phyloP scores from a whole-genome alignment of 495 filamentous ascomycete species.

The Parathielavia appendiculata region DNA sequence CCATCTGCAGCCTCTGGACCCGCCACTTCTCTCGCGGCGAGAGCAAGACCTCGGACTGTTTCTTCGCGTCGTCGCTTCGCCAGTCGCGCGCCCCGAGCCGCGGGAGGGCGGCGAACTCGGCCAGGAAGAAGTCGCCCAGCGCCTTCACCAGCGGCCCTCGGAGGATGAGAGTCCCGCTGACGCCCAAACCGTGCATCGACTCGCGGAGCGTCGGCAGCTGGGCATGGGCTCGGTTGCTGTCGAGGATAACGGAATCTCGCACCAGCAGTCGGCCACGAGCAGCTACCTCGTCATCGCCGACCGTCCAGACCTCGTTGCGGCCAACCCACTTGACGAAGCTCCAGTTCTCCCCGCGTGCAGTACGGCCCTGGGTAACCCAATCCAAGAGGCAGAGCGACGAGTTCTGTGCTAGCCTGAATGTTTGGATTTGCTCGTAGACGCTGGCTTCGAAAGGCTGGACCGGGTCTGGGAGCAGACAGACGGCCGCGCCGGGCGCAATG shows the following conservation, averaged over 20 bases:
- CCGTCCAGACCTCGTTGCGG: constrained; percentile 77
- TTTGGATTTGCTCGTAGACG: constrained; percentile 75
- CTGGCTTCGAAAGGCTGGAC: constrained; percentile 81
- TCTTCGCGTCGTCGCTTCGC: constrained; percentile 48
- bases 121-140: constrained; percentile 64
- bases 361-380: constrained; percentile 87
- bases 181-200: constrained; percentile 59
- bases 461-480: constrained; percentile 93
- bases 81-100: constrained; percentile 81
- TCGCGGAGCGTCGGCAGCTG: constrained; percentile 41
- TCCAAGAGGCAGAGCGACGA: constrained; percentile 75
- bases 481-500: constrained; percentile 55
- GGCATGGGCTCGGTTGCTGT: constrained; percentile 43
- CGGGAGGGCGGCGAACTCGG: constrained; percentile 69
- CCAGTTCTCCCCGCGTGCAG: constrained; percentile 87
- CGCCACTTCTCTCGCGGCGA: constrained; percentile 43
- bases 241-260: constrained; percentile 74
- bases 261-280: constrained; percentile 59
- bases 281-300: constrained; percentile 17
- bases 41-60: constrained; percentile 23
- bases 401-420: constrained; percentile 58
- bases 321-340: constrained; percentile 69
- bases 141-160: constrained; percentile 63
- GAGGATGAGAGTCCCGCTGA: constrained; percentile 80
- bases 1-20: constrained; percentile 42